These are phyloP conservation scores for Candida bentonensis DNA, from an alignment of 805 yeast species.

Conservation along the genomic window DNA sequence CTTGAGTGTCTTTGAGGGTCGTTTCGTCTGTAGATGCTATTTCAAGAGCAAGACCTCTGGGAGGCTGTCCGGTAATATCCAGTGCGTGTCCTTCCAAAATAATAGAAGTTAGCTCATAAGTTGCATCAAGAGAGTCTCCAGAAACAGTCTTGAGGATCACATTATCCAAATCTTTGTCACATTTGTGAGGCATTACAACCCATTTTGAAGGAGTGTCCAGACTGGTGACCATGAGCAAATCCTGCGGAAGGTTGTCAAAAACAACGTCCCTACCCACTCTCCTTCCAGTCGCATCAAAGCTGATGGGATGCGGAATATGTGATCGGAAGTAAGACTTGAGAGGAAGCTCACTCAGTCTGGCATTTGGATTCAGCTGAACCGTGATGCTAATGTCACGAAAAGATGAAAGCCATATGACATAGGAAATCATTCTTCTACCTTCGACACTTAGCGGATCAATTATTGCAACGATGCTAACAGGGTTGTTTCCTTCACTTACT, in stretches of 20 bases:
- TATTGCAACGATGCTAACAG: conserved; percentile 42
- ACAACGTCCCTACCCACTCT: conserved; percentile 17
- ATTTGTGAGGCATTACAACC: conserved; percentile 42
- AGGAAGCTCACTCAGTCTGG: conserved; percentile 26
- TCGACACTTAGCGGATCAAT: conserved; percentile 61
- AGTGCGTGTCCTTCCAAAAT: conserved; percentile 60
- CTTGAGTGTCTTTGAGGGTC: conserved; percentile 35
- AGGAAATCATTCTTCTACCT: conserved; percentile 47
- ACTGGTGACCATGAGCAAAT: conserved; percentile 38
- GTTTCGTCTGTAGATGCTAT: conserved; percentile 17
- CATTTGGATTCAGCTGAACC: conserved; percentile 45
- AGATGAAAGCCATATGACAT: conserved; percentile 28
- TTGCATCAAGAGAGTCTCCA: conserved; percentile 26
- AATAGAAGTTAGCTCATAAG: conserved; percentile 38
- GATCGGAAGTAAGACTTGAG: conserved; percentile 49
- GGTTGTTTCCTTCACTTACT: conserved; percentile 15
- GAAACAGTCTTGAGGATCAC: conserved; percentile 29
- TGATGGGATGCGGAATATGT: conserved; percentile 23
- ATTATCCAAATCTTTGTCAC: conserved; percentile 50
- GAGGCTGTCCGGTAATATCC: conserved; percentile 33
- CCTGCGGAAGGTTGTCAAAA: conserved; percentile 38
- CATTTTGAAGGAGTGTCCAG: conserved; percentile 53
- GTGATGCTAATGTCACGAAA: conserved; percentile 38
- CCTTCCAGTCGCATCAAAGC: conserved; percentile 19
- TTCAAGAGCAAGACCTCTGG: conserved; percentile 37